phyloP scores from a whole-genome alignment of 2,329 filamentous ascomycete species.

The Periconia macrospinosa region DNA sequence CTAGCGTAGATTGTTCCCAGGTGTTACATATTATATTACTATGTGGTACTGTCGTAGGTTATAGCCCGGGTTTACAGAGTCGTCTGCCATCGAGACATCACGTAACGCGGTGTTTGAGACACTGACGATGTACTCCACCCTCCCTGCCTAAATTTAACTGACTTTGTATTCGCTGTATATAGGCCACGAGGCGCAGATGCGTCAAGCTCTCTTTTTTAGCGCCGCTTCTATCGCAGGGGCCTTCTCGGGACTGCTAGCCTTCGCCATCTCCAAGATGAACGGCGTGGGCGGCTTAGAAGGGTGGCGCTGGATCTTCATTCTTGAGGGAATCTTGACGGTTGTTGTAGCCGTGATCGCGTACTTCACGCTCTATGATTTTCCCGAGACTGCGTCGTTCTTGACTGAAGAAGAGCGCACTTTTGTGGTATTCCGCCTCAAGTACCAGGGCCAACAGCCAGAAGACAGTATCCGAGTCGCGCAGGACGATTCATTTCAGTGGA shows the following conservation, averaged over 20 bases:
- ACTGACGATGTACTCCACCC: too few species aligned
- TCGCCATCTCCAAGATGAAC: constrained; percentile 63
- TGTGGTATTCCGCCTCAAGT: constrained; percentile 64
- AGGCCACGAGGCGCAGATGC: constrained; percentile 60
- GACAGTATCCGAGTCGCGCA: constrained; percentile 66
- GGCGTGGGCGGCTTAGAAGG: constrained; percentile 47
- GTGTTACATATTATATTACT: constrained; percentile 57
- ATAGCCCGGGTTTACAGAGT: too few species aligned
- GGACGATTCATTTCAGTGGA: constrained; percentile 70
- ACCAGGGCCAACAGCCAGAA: constrained; percentile 50
- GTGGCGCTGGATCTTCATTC: constrained; percentile 36
- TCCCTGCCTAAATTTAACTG: too few species aligned
- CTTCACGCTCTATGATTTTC: constrained; percentile 66
- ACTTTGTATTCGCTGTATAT: too few species aligned
- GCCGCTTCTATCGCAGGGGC: constrained; percentile 61
- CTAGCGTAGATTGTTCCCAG: constrained; percentile 29
- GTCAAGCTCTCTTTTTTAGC: constrained; percentile 62
- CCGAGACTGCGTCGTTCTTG: constrained; percentile 61
- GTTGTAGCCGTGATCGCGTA: constrained; percentile 37
- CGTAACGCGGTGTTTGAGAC: too few species aligned
- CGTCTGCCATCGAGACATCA: too few species aligned
- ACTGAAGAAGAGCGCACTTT: constrained; percentile 56
- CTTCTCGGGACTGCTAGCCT: constrained; percentile 63
- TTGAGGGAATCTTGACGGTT: constrained; percentile 40
- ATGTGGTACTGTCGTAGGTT: constrained; percentile 67